phyloP scores from a whole-genome alignment of 129 eudicot species.

The Scalesia atractyloides region DNA sequence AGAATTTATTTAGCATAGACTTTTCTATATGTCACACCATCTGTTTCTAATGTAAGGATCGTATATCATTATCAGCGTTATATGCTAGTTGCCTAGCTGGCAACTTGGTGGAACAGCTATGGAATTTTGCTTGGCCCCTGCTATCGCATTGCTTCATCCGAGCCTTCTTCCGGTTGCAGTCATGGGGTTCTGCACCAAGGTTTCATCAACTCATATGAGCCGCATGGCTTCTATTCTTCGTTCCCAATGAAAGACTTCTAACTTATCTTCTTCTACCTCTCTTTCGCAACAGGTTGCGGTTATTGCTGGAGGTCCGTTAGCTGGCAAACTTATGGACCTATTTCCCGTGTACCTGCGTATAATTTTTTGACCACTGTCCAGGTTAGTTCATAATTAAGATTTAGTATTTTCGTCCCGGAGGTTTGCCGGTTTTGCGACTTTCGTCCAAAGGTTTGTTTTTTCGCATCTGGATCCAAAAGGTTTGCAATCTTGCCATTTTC shows the following conservation, averaged over 20 bases:
- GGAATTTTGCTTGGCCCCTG: conserved; percentile 95
- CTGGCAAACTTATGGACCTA: conserved; percentile 87
- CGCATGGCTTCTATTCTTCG: not conserved
- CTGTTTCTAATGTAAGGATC: conserved; percentile 35
- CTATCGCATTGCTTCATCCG: conserved; percentile 90
- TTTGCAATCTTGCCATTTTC: no score
- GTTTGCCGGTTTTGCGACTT: no score
- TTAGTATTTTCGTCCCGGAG: no score
- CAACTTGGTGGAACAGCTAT: conserved; percentile 89
- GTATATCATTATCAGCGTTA: conserved; percentile 56
- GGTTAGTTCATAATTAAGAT: conserved; percentile 41
- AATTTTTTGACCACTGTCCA: conserved; percentile 64
- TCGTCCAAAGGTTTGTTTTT: not conserved
- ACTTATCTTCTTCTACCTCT: conserved; percentile 25
- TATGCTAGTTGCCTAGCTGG: conserved; percentile 95
- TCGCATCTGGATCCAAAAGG: not conserved
- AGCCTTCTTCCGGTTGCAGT: conserved; percentile 99
- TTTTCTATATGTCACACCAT: not conserved
- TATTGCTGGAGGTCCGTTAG: conserved; percentile 83
- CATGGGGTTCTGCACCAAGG: conserved; percentile 89
- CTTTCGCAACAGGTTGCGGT: conserved; percentile 67
- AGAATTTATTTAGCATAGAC: not conserved
- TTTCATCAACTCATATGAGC: conserved; percentile 24
- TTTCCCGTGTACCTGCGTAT: conserved; percentile 82
- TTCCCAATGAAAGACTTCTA: conserved; percentile 15